Conservation (phyloP, 306 rosid genomes). For the Dryas octopetala region DNA sequence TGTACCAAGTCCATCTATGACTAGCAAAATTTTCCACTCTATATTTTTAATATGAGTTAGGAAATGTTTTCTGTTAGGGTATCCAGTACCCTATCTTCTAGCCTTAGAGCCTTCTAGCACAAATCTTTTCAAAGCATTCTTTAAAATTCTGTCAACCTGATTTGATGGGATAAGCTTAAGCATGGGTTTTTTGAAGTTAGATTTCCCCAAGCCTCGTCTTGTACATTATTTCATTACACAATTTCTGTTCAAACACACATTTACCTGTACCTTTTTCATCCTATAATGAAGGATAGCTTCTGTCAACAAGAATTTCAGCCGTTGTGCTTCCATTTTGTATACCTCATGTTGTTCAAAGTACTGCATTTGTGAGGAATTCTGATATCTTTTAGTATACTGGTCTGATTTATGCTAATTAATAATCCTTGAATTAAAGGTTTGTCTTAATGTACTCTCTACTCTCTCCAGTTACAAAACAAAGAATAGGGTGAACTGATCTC, state of each 20-base stretch:
- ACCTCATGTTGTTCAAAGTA: neutral
- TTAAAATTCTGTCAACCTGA: neutral
- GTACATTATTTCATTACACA: neutral
- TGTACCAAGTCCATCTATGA: neutral
- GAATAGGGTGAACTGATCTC: neutral
- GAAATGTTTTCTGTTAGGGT: constrained; percentile 3
- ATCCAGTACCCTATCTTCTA: neutral
- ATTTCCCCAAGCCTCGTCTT: neutral
- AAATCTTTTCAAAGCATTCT: neutral
- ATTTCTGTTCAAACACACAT: neutral
- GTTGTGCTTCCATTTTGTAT: neutral
- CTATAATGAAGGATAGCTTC: neutral
- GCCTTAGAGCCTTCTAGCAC: neutral
- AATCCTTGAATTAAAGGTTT: neutral
- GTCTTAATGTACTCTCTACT: no score
- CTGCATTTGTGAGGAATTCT: no score
- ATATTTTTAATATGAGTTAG: neutral
- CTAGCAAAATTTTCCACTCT: neutral
- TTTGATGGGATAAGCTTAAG: neutral
- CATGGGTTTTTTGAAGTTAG: neutral
- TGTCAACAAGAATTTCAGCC: neutral
- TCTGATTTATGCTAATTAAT: no score
- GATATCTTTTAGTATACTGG: neutral
- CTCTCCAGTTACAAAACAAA: no score
- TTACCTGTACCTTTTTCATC: neutral